These are phyloP conservation scores for Clarireedia hainanense DNA, from an alignment of 2,329 filamentous ascomycete genomes.

Conservation along the genomic window DNA sequence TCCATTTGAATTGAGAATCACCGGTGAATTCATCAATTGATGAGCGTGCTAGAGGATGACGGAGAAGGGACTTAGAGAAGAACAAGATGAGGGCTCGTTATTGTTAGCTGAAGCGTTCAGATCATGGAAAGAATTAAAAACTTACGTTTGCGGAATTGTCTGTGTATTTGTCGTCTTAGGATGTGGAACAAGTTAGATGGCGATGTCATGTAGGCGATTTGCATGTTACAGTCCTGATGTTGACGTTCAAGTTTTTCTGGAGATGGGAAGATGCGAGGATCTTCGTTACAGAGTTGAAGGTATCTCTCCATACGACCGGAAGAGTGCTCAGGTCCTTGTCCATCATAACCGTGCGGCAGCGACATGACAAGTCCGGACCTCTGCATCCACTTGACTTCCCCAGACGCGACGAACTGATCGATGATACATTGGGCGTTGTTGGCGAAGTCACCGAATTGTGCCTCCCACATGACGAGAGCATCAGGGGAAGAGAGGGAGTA, in stretches of 20 bases:
- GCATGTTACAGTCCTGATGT: slow-evolving; percentile 99
- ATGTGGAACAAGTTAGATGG: slow-evolving; percentile 96
- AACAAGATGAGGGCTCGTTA: slow-evolving; percentile 78
- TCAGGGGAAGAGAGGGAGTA: slow-evolving; percentile 97
- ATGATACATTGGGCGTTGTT: slow-evolving; percentile 99
- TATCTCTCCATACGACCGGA: slow-evolving; percentile 96
- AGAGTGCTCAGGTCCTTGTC: slow-evolving; percentile 96
- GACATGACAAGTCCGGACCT: slow-evolving; percentile 94
- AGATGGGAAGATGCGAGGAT: slow-evolving; percentile 85
- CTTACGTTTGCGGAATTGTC: slow-evolving; percentile 98
- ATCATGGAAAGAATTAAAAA: slow-evolving; percentile 17
- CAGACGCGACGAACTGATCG: slow-evolving; percentile 96
- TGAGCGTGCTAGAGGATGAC: slow-evolving; percentile 87
- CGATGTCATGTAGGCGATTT: slow-evolving; percentile 95
- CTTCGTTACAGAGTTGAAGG: slow-evolving; percentile 94
- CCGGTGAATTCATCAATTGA: slow-evolving; percentile 84
- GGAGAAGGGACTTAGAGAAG: slow-evolving; percentile 95
- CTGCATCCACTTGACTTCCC: slow-evolving; percentile 98
- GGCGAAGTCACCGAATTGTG: slow-evolving; percentile 98
- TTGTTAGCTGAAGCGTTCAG: slow-evolving; percentile 16
- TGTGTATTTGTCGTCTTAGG: slow-evolving; percentile 93
- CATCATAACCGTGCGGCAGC: slow-evolving; percentile 94
- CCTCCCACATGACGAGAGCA: slow-evolving; percentile 98
- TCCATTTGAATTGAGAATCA: slow-evolving; percentile 92
- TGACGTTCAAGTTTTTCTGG: slow-evolving; percentile 88